Conservation (phyloP, 176 grass and related monocot genomes). For the Paspalum notatum region DNA sequence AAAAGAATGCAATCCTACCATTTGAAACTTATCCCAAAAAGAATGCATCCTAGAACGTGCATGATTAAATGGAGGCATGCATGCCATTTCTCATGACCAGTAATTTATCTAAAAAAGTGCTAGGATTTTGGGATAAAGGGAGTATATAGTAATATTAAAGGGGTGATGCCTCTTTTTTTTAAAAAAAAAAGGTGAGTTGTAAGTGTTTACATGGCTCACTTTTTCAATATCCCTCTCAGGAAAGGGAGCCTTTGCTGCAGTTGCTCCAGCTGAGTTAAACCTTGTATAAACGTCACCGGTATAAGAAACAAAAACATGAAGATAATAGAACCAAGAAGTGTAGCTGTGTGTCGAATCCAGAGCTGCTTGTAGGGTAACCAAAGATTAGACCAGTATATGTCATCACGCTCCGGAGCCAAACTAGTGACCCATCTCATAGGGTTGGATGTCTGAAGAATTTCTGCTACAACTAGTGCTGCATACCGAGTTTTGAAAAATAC, state of each 20-base stretch:
- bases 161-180: background rate
- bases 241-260: slow-evolving; percentile 82
- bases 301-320: slow-evolving; percentile 87
- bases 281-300: slow-evolving; percentile 90
- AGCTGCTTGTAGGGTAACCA: slow-evolving; percentile 87
- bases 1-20: too few species aligned
- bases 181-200: background rate
- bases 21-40: too few species aligned
- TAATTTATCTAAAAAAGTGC: too few species aligned
- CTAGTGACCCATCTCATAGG: slow-evolving; percentile 86
- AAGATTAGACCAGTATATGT: slow-evolving; percentile 96
- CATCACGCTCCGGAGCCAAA: slow-evolving; percentile 80
- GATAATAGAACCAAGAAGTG: slow-evolving; percentile 69
- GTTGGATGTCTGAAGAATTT: slow-evolving; percentile 90
- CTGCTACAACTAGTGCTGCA: slow-evolving; percentile 69
- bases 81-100: too few species aligned
- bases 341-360: slow-evolving; percentile 78
- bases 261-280: slow-evolving; percentile 81
- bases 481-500: slow-evolving; percentile 96
- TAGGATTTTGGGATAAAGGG: too few species aligned
- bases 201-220: slow-evolving; percentile 51
- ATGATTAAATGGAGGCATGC: too few species aligned
- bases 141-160: background rate
- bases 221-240: slow-evolving; percentile 69
- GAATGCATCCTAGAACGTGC: too few species aligned